Conservation (phyloP, 1,139 yeast genomes). For the Pichia sp. region DNA sequence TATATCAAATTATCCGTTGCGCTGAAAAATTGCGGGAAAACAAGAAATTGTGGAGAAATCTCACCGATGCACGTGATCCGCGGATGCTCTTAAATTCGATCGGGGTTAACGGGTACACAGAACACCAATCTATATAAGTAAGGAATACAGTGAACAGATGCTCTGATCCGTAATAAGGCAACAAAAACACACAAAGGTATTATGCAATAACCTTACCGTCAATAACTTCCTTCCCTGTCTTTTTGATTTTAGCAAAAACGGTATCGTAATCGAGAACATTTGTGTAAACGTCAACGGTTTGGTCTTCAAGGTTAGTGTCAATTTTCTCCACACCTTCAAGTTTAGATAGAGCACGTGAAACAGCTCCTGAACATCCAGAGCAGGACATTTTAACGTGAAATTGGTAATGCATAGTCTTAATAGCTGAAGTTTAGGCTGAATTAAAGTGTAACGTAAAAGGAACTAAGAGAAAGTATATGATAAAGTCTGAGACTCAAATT, state of each 20-base stretch:
- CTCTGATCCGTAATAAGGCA: no score
- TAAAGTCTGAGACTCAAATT: no score
- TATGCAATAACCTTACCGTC: slow-evolving; percentile 44
- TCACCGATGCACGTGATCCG: no score
- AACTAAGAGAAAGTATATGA: not conserved
- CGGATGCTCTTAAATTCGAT: no score
- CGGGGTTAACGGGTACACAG: no score
- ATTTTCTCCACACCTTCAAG: slow-evolving; percentile 68
- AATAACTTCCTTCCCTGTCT: slow-evolving; percentile 83
- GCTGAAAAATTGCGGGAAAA: no score
- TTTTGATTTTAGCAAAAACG: slow-evolving; percentile 69
- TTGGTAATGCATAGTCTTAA: slow-evolving; percentile 50
- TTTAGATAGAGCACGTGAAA: slow-evolving; percentile 65
- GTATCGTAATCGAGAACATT: slow-evolving; percentile 52
- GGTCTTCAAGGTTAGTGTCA: slow-evolving; percentile 71
- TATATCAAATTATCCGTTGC: no score
- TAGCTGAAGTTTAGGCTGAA: not conserved
- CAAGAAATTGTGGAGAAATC: no score
- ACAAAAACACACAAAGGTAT: no score
- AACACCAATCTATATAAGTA: no score
- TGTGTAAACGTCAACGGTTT: slow-evolving; percentile 74
- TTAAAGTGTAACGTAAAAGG: not conserved
- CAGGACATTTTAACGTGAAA: slow-evolving; percentile 78
- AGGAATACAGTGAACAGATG: no score
- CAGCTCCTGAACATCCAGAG: slow-evolving; percentile 84